A percentile compares a stretch with the other conserved stretches of the same genome.
Conservation (phyloP, 768 basidiomycete genomes). For the Podaxis sp. region DNA sequence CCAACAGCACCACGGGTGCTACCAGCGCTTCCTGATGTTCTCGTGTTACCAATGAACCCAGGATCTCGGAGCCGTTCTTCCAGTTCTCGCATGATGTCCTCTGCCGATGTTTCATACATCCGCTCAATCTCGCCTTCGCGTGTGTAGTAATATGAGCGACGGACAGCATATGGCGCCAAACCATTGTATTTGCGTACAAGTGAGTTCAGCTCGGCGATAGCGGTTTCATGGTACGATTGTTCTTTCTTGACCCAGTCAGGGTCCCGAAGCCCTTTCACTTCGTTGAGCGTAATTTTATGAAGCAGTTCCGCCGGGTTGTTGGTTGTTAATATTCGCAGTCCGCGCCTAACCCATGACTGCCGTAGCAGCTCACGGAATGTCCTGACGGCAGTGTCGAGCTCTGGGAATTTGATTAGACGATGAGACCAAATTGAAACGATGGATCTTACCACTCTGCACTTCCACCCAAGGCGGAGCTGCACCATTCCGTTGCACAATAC, state of each 20-base stretch:
- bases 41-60: conserved; percentile 22
- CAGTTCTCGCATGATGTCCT: conserved; percentile 42
- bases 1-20: conserved; percentile 14
- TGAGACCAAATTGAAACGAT: not conserved
- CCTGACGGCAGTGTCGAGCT: conserved; percentile 61
- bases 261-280: conserved; percentile 54
- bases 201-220: conserved; percentile 70
- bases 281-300: conserved; percentile 28
- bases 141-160: conserved; percentile 54
- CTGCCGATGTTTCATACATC: conserved; percentile 49
- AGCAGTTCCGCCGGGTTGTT: conserved; percentile 41
- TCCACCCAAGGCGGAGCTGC: conserved; percentile 88
- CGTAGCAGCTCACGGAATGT: conserved; percentile 66
- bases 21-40: not conserved
- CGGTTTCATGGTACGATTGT: conserved; percentile 63
- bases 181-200: conserved; percentile 80
- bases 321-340: conserved; percentile 58
- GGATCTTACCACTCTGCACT: conserved; percentile 61
- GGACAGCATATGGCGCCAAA: conserved; percentile 76
- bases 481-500: conserved; percentile 81
- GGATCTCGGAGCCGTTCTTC: conserved; percentile 30
- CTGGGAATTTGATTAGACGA: conserved; percentile 30
- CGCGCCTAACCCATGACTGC: conserved; percentile 75
- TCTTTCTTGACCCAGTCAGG: conserved; percentile 71
- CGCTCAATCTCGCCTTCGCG: conserved; percentile 58